Percentiles rank a stretch among this genome's conserved stretches.
Evolutionary conservation across 257 asterid genomes (phyloP).

Genomic region (Misopates orontium): DNA sequence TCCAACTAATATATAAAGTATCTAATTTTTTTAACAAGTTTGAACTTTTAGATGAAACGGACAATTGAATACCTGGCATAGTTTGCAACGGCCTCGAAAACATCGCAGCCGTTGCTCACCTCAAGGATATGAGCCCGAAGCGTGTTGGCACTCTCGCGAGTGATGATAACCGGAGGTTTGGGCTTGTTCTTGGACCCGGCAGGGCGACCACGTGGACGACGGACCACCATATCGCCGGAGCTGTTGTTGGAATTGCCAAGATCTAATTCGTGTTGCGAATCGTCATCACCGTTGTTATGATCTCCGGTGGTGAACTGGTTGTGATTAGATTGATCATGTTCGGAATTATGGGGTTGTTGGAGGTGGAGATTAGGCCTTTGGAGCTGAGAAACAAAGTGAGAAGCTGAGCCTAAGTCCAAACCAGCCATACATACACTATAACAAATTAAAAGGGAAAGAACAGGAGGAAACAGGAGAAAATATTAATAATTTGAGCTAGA

Average conservation of each 20-base stretch:
- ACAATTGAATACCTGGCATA: conserved; percentile 29
- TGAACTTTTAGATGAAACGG: too few relatives aligned
- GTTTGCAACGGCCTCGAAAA: conserved; percentile 45
- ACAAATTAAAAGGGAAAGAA: background rate
- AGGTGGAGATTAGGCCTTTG: conserved; percentile 45
- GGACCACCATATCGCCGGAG: conserved; percentile 28
- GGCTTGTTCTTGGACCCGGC: conserved; percentile 58
- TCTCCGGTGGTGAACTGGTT: background rate
- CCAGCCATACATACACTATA: conserved; percentile 27
- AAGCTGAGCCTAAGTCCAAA: conserved; percentile 23
- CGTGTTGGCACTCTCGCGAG: conserved; percentile 61
- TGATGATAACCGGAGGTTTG: conserved; percentile 54
- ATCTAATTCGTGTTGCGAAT: conserved; percentile 13
- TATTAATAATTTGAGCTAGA: conserved; percentile 23
- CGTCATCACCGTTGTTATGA: background rate
- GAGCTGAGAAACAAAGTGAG: conserved; percentile 19
- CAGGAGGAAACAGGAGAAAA: background rate
- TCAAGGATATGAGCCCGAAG: conserved; percentile 58
- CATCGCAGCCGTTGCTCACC: conserved; percentile 45
- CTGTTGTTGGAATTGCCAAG: background rate
- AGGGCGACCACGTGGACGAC: conserved; percentile 62
- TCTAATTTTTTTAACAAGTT: too few relatives aligned
- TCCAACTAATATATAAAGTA: too few relatives aligned
- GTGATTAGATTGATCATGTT: conserved; percentile 22
- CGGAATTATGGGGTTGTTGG: conserved; percentile 22